Evolutionary conservation across 1,139 yeast genomes (phyloP).

Genomic region (Spathaspora sp.): DNA sequence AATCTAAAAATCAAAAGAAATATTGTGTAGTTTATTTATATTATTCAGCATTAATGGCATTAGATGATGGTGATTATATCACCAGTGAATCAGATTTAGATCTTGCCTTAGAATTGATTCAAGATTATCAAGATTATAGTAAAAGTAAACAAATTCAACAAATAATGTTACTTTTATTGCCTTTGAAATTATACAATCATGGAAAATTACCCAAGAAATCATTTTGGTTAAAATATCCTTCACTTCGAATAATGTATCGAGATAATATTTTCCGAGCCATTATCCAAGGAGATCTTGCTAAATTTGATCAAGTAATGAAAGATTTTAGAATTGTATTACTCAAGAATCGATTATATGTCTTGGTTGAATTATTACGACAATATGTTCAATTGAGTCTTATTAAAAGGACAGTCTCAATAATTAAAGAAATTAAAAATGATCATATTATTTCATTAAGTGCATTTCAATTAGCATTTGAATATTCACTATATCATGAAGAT

Average conservation of each 20-base stretch:
- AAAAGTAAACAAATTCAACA: constrained; percentile 29
- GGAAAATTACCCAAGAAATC: constrained; percentile 38
- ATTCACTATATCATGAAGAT: constrained; percentile 24
- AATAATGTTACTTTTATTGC: constrained; percentile 53
- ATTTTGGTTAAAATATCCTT: constrained; percentile 48
- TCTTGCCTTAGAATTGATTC: constrained; percentile 43
- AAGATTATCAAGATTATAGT: constrained; percentile 16
- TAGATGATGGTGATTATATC: constrained; percentile 60
- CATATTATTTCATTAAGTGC: constrained; percentile 49
- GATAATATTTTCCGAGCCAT: constrained; percentile 50
- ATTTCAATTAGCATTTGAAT: constrained; percentile 48
- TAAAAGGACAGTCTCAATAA: constrained; percentile 43
- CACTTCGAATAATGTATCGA: constrained; percentile 43
- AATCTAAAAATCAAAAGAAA: constrained; percentile 41
- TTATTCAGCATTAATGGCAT: constrained; percentile 61
- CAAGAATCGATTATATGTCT: constrained; percentile 59
- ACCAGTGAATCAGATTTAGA: constrained; percentile 50
- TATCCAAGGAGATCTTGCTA: constrained; percentile 51
- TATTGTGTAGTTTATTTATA: constrained; percentile 63
- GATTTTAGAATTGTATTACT: constrained; percentile 53
- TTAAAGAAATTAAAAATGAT: constrained; percentile 30
- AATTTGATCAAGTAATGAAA: constrained; percentile 46
- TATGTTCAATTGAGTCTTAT: constrained; percentile 55
- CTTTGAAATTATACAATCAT: constrained; percentile 48
- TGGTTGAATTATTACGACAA: constrained; percentile 54